Conservation (phyloP, 2,329 filamentous ascomycete genomes). For the Penicillium verrucosum region DNA sequence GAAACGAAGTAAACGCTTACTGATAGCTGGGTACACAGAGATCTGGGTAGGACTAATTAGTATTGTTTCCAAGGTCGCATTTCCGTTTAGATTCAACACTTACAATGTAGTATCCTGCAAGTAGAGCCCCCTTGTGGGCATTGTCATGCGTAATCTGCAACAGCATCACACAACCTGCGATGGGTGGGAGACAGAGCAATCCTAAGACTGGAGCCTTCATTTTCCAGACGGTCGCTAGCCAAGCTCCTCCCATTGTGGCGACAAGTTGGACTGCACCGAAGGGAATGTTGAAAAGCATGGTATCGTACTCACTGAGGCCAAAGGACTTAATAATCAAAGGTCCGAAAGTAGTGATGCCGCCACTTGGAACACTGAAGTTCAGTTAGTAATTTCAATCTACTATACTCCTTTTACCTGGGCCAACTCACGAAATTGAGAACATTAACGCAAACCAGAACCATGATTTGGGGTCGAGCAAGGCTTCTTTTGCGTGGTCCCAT, state of each 20-base stretch:
- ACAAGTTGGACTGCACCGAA: conserved; percentile 61
- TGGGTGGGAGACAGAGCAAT: conserved; percentile 55
- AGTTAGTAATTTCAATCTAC: conserved; percentile 5
- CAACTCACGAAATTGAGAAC: conserved; percentile 51
- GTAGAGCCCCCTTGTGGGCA: conserved; percentile 49
- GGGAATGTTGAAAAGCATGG: conserved; percentile 60
- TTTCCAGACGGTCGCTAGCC: conserved; percentile 53
- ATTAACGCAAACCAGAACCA: conserved; percentile 57
- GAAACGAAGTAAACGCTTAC: conserved; percentile 26
- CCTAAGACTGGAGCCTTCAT: conserved; percentile 56
- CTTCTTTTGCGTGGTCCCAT: conserved; percentile 54
- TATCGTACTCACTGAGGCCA: conserved; percentile 55
- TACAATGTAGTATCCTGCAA: conserved; percentile 57
- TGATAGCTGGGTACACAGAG: conserved; percentile 59
- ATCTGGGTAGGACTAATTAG: conserved; percentile 34
- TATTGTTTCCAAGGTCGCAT: background rate
- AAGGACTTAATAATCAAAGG: conserved; percentile 58
- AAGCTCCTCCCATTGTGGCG: conserved; percentile 57
- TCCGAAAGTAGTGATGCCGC: conserved; percentile 59
- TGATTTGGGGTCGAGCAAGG: conserved; percentile 57
- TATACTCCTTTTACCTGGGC: background rate
- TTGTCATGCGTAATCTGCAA: conserved; percentile 49
- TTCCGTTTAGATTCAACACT: background rate
- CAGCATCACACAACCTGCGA: conserved; percentile 55
- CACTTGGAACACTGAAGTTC: conserved; percentile 49